Evolutionary conservation across 352 stramenopile genomes (phyloP), one percentile per base, ranked within the genome.

Genomic region (Phytophthora cactorum): DNA sequence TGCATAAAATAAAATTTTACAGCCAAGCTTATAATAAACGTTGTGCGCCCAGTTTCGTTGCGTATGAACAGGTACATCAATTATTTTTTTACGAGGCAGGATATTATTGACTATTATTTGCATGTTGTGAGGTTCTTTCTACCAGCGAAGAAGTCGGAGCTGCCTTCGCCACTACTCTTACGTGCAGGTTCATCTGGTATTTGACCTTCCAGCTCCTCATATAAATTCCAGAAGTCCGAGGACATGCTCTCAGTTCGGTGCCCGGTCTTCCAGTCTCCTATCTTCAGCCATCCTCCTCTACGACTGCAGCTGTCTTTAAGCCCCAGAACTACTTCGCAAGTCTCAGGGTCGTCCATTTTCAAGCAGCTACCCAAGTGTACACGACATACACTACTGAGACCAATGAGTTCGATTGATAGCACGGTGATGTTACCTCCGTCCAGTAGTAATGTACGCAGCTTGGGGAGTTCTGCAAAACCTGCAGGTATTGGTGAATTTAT

Each of bases 231-330:
- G 17, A 76, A 62, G 27, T 70, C 58, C 15, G 57, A 72, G 32
- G 63, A 67, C 58, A 69, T 63, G 22, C 68, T 72, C 46, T 72
- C 63, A 14, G 67, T 62, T 39, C 62, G 55, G 25, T 34, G 52
- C 5, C 69, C 67, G 4, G 49, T 52, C n/a, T 70, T 70, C 55
- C 62, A 64, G 52, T 75, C 62, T 1, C 79, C 79, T 1, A 70
- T 89, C 55, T 86, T 89, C 22, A 90, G 70, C 84, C 84, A 92
- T 1, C 84, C 84, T 28, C 79, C 76, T 64, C 88, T 89, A 10
- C 74, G 65, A 34, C 68, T 62, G 58, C 84, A 92, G 45, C 64
- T 84, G 28, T 66, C 62, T 39, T 75, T 70, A 34, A 91, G 67
- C 58, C 82, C 84, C 52, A 81, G 65, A 49, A 89, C 68, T 12